A percentile compares a stretch with the other conserved stretches of the same genome.
These are phyloP conservation scores for Xylariaceae sp. DNA, from an alignment of 2,329 filamentous ascomycete genomes.

Conservation along the genomic window DNA sequence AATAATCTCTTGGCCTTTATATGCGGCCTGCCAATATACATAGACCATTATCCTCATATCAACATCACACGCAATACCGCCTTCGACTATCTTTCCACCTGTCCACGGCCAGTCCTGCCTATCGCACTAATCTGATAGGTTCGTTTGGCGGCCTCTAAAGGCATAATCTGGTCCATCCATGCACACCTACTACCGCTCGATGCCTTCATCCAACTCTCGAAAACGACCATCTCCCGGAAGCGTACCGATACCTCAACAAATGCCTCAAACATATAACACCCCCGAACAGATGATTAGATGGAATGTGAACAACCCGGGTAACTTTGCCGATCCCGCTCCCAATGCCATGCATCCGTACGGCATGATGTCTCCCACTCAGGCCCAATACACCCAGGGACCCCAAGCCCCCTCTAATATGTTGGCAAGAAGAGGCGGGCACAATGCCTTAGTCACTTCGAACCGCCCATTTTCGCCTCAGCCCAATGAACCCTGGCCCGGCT, in stretches of 20 bases:
- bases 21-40: neutral
- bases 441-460: conserved; percentile 40
- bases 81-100: neutral
- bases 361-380: conserved; percentile 31
- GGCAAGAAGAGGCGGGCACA: conserved; percentile 48
- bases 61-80: neutral
- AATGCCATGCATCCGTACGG: conserved; percentile 33
- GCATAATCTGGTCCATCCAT: conserved; percentile 24
- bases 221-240: conserved; percentile 34
- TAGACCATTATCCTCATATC: neutral
- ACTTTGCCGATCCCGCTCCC: conserved; percentile 31
- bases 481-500: conserved; percentile 35
- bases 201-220: conserved; percentile 33
- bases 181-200: conserved; percentile 29
- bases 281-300: conserved; percentile 51
- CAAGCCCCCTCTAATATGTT: conserved; percentile 44
- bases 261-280: conserved; percentile 39
- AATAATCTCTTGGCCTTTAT: conserved; percentile 2
- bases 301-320: conserved; percentile 39
- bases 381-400: conserved; percentile 30
- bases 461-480: conserved; percentile 29
- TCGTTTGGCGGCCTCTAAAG: conserved; percentile 8
- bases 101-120: neutral
- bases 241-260: conserved; percentile 34
- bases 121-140: neutral